Evolutionary conservation across 1,284 basidiomycete species (phyloP), one percentile per base, ranked within the genome.

Genomic region (Rhodotorula sp.): DNA sequence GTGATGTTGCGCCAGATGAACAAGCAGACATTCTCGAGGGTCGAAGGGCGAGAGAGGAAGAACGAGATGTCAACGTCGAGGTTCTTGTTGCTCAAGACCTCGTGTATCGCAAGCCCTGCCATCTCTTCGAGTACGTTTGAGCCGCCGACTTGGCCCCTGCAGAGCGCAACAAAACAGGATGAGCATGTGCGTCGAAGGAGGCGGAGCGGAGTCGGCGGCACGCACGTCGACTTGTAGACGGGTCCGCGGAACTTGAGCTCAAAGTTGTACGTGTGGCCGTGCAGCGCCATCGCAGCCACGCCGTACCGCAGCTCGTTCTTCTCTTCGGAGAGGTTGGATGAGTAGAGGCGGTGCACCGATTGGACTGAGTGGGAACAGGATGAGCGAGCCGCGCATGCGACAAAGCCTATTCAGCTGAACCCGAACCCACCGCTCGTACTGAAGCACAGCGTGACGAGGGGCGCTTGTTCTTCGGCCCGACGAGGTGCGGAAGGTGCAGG

Each of bases 11-110:
- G 54, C 62, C 64, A 75, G 23, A 62, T 70, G 49, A 75, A 72
- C 44, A 75, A 48, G 58, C 60, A 63, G n/a, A 75, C 23, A 66
- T 75, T 75, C 45, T 75, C 74, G 59, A 75, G 50, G 2, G 74
- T 74, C 25, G 74, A 75, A 0, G 74, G 72, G 9, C 74, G 64
- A 0, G 64, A 62, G 21, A 56, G 48, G 67, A 75, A 75, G 63
- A 62, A 75, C 12, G 69, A 61, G 45, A 74, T 46, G 63, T 75
- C 72, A 27, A 13, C 23, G 59, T 75, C 74, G 59, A 72, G 70
- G 63, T 72, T 65, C 25, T 59, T 70, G 45, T 12, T 44, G n/a
- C 45, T 41, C 21, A 75, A 17, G 2, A 70, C 67, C 42, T 75
- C 74, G 23, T 49, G 34, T 13, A 74, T 42, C 1, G 72, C 66